Percentiles rank a stretch among this genome's conserved stretches.
Conservation (phyloP, 768 basidiomycete species). For the Strobilomyces echinocephalus region DNA sequence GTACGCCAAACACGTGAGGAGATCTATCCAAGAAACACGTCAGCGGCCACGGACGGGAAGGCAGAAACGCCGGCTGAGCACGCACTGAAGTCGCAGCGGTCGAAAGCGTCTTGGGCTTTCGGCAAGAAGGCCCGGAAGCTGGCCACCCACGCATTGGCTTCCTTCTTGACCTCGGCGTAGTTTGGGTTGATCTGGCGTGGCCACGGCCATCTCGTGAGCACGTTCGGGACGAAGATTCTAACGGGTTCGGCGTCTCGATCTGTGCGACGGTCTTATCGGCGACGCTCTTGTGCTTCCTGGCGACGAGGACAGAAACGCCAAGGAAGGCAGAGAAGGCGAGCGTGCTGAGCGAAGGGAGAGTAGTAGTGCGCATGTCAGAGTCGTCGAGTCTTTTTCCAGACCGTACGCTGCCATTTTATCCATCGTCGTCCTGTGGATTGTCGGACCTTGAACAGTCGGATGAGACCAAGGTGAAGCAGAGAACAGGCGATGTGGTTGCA, state of each 20-base stretch:
- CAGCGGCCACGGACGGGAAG: background rate
- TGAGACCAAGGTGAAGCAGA: no score
- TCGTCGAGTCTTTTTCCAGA: background rate
- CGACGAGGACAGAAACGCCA: background rate
- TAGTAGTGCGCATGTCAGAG: background rate
- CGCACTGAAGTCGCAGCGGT: background rate
- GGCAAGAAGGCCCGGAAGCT: background rate
- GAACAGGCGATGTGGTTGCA: no score
- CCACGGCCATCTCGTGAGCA: background rate
- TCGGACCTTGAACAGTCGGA: no score
- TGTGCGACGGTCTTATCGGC: background rate
- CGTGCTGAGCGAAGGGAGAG: background rate
- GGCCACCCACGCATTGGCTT: background rate
- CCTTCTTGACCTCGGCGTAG: background rate
- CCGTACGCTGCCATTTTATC: background rate
- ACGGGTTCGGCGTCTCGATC: background rate
- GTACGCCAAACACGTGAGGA: background rate
- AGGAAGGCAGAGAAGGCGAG: background rate
- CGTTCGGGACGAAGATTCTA: background rate
- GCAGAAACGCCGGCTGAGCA: no score
- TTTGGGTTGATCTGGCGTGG: background rate
- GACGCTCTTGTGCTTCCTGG: background rate
- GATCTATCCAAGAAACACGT: background rate
- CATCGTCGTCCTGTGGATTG: no score
- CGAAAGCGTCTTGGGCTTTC: background rate